phyloP scores from a whole-genome alignment of 169 alveolate species.

The Cryptosporidium parvum region DNA sequence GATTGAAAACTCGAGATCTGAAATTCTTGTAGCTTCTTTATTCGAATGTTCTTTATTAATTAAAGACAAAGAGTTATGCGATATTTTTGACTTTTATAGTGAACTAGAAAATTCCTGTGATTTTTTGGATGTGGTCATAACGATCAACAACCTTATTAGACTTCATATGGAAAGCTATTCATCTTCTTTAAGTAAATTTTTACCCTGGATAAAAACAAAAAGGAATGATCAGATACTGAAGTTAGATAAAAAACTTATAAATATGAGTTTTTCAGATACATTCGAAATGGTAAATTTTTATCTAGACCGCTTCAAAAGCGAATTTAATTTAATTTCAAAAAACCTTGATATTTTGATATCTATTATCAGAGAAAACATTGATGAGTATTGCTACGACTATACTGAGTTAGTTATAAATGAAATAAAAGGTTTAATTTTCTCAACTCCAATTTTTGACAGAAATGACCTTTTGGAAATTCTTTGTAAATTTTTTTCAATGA shows the following conservation, averaged over 20 bases:
- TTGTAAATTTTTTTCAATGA: conserved; percentile 8
- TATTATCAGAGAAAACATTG: neutral
- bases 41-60: conserved; percentile 54
- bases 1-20: conserved; percentile 6
- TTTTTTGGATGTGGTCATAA: conserved; percentile 18
- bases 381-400: neutral
- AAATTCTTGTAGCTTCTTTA: neutral
- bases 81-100: conserved; percentile 40
- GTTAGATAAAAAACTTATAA: neutral
- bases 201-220: conserved; percentile 27
- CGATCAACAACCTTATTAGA: conserved; percentile 1
- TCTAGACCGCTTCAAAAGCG: conserved; percentile 10
- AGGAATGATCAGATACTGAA: neutral
- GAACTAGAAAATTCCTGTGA: neutral
- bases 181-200: neutral
- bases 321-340: neutral
- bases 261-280: neutral
- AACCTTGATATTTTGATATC: conserved; percentile 12
- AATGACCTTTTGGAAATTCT: conserved; percentile 8
- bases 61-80: conserved; percentile 12
- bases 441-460: conserved; percentile 12
- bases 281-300: conserved; percentile 4
- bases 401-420: neutral
- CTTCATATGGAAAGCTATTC: neutral
- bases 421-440: neutral